A percentile compares a stretch with the other conserved stretches of the same genome.
phyloP scores from a whole-genome alignment of 768 basidiomycete genomes.

The Suillus subalutaceus region DNA sequence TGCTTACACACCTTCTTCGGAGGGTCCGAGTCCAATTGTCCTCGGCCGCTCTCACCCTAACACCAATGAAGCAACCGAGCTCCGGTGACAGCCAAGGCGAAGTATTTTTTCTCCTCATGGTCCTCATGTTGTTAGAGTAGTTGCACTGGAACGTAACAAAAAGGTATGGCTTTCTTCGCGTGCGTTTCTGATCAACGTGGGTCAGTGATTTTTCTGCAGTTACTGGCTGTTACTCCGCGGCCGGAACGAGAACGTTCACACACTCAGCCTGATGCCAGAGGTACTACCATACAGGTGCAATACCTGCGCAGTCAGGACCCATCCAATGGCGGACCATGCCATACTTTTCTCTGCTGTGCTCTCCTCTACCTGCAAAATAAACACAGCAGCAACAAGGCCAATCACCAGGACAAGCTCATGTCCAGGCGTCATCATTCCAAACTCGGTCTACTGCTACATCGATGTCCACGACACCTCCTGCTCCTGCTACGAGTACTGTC shows the following conservation, averaged over 20 bases:
- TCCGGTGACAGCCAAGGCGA: no score
- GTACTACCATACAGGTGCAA: background rate
- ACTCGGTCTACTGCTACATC: no score
- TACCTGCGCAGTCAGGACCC: background rate
- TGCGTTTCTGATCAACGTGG: no score
- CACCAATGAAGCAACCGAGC: background rate
- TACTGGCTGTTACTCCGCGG: background rate
- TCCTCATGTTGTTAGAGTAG: no score
- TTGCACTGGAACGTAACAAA: no score
- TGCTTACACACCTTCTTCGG: background rate
- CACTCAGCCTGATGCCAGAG: background rate
- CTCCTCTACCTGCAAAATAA: background rate
- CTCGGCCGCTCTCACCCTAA: background rate
- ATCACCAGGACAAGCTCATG: background rate
- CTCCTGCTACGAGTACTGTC: no score
- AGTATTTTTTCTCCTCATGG: no score
- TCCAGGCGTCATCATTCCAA: no score
- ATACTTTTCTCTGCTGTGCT: background rate
- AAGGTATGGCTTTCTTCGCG: no score
- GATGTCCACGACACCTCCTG: no score
- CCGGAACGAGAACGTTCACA: background rate
- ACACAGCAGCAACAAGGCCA: background rate
- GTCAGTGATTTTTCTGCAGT: background rate
- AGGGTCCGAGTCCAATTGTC: background rate
- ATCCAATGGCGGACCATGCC: background rate